Evolutionary conservation across 495 filamentous ascomycete genomes (phyloP).

Genomic region (Penicillium malachiteum): DNA sequence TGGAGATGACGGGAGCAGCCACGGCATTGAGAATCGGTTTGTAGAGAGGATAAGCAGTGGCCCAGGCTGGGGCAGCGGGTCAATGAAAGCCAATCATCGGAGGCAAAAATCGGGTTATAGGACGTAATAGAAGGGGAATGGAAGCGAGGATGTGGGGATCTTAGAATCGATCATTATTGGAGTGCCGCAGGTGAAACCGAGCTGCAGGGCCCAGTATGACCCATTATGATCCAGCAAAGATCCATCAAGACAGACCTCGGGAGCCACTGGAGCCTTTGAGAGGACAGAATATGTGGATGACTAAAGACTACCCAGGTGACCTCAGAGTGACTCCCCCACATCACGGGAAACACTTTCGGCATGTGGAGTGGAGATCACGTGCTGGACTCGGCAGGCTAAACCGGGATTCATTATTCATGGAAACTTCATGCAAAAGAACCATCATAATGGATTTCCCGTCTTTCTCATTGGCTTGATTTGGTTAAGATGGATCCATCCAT

Average conservation of each 20-base stretch:
- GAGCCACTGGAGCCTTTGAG: too few relatives aligned
- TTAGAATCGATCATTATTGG: neutral
- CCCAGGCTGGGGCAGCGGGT: too few relatives aligned
- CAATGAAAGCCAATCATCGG: conserved; percentile 16
- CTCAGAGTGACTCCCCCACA: neutral
- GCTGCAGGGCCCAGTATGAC: conserved; percentile 4
- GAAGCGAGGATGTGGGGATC: conserved; percentile 11
- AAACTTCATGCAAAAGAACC: neutral
- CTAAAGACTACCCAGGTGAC: too few relatives aligned
- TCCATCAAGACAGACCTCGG: neutral
- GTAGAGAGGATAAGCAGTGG: conserved; percentile 20
- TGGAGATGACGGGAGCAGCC: conserved; percentile 31
- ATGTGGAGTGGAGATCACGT: conserved; percentile 25
- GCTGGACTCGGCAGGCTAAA: conserved; percentile 24
- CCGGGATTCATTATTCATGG: conserved; percentile 23
- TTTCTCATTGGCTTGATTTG: neutral
- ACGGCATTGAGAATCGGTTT: conserved; percentile 45
- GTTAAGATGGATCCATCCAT: neutral
- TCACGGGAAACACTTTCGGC: conserved; percentile 2
- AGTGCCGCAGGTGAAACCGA: conserved; percentile 11
- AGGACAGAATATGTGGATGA: too few relatives aligned
- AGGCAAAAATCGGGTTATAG: conserved; percentile 3
- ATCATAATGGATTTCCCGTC: neutral
- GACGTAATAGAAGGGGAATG: neutral
- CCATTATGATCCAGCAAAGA: neutral